These are phyloP conservation scores for Saturnispora galanensis DNA, from an alignment of 805 yeast species.

Conservation along the genomic window DNA sequence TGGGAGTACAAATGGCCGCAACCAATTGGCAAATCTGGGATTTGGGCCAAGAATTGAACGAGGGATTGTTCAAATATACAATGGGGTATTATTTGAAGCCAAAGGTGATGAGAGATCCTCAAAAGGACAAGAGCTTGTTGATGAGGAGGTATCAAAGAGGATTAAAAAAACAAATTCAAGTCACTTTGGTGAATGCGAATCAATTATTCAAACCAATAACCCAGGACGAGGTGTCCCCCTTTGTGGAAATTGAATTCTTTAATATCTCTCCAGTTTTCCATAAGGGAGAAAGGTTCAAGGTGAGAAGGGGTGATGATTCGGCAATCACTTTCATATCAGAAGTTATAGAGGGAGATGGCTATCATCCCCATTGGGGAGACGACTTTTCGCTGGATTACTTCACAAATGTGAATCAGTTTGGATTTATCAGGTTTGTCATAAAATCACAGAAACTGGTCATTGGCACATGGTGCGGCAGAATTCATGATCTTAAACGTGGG, in stretches of 20 bases:
- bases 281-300: background rate
- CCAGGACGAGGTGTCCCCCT: slow-evolving; percentile 43
- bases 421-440: slow-evolving; percentile 47
- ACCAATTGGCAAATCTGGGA: slow-evolving; percentile 95
- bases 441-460: slow-evolving; percentile 25
- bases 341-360: slow-evolving; percentile 58
- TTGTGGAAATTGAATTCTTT: slow-evolving; percentile 48
- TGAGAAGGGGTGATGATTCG: slow-evolving; percentile 1
- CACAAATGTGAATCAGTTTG: slow-evolving; percentile 33
- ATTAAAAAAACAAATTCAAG: slow-evolving; percentile 17
- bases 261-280: slow-evolving; percentile 28
- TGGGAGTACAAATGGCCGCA: slow-evolving; percentile 92
- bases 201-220: slow-evolving; percentile 66
- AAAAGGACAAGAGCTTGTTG: background rate
- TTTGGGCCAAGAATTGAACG: slow-evolving; percentile 78
- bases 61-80: slow-evolving; percentile 58
- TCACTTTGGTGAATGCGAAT: slow-evolving; percentile 70
- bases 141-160: background rate
- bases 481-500: slow-evolving; percentile 62
- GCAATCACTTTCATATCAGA: slow-evolving; percentile 22
- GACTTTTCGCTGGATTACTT: slow-evolving; percentile 33
- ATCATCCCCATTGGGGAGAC: slow-evolving; percentile 77
- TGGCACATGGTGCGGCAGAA: slow-evolving; percentile 53
- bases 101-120: slow-evolving; percentile 15
- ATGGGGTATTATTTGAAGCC: slow-evolving; percentile 83